Conservation (phyloP, 2,329 filamentous ascomycete species). For the Colletotrichum tropicale region DNA sequence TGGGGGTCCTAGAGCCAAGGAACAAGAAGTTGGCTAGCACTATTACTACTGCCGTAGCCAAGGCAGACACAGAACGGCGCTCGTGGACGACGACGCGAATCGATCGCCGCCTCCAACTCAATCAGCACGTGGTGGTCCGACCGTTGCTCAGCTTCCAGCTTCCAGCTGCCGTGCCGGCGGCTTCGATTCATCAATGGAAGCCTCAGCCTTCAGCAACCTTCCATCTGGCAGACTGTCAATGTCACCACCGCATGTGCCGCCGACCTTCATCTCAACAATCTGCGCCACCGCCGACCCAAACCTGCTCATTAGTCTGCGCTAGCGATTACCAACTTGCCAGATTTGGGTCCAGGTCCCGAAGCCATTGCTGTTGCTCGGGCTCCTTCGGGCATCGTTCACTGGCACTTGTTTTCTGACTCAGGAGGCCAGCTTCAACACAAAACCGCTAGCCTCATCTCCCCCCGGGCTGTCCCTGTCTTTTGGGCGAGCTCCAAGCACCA, state of each 20-base stretch:
- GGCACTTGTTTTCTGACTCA: conserved; percentile 1
- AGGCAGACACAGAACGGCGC: neutral
- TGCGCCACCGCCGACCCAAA: neutral
- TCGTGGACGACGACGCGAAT: neutral
- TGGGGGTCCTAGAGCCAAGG: neutral
- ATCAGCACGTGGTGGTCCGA: neutral
- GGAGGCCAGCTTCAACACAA: neutral
- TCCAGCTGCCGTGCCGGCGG: neutral
- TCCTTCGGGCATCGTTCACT: neutral
- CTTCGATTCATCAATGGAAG: neutral
- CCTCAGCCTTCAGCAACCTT: conserved; percentile 7
- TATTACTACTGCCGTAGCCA: neutral
- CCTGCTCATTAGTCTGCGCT: neutral
- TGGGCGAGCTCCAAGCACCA: neutral
- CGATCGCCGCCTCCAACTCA: neutral
- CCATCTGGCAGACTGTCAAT: neutral
- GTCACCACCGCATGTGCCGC: neutral
- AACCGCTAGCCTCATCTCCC: conserved; percentile 3
- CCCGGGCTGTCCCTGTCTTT: neutral
- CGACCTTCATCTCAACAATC: neutral
- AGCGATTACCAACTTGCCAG: neutral
- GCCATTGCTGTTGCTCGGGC: conserved; percentile 3
- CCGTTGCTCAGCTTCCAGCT: neutral
- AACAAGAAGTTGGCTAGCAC: neutral
- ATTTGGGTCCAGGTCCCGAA: neutral